Base-by-base conservation (phyloP, 2,329 filamentous ascomycete genomes). In the Rosellinia necatrix region DNA sequence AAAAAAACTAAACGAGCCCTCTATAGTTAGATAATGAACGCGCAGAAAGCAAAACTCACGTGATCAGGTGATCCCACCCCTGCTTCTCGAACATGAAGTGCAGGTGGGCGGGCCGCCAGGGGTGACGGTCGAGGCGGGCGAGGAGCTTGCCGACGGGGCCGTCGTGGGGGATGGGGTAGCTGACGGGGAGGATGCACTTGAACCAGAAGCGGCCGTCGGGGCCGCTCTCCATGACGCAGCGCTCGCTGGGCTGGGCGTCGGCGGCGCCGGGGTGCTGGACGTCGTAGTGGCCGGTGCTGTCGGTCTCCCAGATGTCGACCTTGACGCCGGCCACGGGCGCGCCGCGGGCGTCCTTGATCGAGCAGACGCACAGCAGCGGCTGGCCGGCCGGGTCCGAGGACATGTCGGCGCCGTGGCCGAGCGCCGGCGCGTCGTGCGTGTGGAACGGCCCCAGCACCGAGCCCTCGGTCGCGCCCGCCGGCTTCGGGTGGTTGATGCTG, bases 61-160 rank as follows among this genome's bases (percentile, higher is more conserved):
- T 96, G 68, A 94, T 88, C 66, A 96, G 74, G 70, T 88, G 83
- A 76, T 96, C 91, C 75, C 83, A 92, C 0, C 89, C 89, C 29
- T 79, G 72, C 77, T 91, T 92, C 69, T 87, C 84, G 74, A 96
- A 92, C 89, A 96, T 94, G 67, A 94, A 94, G 72, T 94, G 90
- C 79, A 93, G 83, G 72, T 94, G 90, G 17, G 86, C 83, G 1
- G 90, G 91, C 49, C 91, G 76, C 76, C 85, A 92, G 53, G 85
- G 85, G 74, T 94, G 91, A n/a, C 91, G 77, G n/a, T 81, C 79
- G 65, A 94, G 70, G 66, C 75, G 71, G 69, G 77, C 75, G 65
- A 94, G 74, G 63, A 94, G 70, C 72, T 85, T 83, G 0, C 90
- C 92, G 1, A 96, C 91, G 0, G 92, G 91, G 7, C 90, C 90